Evolutionary conservation across 768 basidiomycete genomes (phyloP).

Genomic region (Filobasidium wieringae): DNA sequence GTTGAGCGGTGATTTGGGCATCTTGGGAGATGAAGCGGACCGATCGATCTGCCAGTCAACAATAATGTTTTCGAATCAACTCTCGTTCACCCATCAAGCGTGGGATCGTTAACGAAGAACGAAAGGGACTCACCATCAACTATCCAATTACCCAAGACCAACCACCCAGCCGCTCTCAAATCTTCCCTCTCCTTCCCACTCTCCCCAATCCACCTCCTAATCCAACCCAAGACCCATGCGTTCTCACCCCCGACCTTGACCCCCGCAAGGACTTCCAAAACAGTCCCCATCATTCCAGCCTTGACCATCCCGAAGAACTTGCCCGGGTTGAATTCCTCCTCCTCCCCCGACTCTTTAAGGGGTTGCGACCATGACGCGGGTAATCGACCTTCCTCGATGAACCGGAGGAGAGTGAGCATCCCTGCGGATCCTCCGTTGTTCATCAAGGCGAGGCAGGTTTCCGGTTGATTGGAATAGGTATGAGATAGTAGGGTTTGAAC

Average conservation of each 20-base stretch:
- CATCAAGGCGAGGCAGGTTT: background rate
- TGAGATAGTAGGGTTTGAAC: background rate
- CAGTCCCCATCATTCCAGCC: constrained; percentile 12
- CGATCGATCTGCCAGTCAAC: constrained; percentile 8
- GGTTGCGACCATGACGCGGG: background rate
- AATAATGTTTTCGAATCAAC: background rate
- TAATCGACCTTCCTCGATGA: background rate
- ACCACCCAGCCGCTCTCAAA: constrained; percentile 20
- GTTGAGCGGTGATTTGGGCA: background rate
- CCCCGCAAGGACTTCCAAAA: constrained; percentile 16
- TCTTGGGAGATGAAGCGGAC: constrained; percentile 1
- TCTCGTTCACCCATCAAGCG: background rate
- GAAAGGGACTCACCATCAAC: constrained; percentile 18
- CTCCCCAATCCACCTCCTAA: constrained; percentile 6
- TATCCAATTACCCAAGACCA: constrained; percentile 26
- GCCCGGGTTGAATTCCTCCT: background rate
- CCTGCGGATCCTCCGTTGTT: background rate
- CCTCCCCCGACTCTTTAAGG: background rate
- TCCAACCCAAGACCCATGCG: constrained; percentile 3
- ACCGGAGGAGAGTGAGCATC: background rate
- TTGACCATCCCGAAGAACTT: constrained; percentile 13
- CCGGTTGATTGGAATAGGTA: background rate
- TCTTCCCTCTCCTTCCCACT: constrained; percentile 21
- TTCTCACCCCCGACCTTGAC: constrained; percentile 1
- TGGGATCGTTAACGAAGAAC: background rate